These are phyloP conservation scores for Ophiocytium majus DNA, from an alignment of 352 stramenopile species.

Conservation along the genomic window DNA sequence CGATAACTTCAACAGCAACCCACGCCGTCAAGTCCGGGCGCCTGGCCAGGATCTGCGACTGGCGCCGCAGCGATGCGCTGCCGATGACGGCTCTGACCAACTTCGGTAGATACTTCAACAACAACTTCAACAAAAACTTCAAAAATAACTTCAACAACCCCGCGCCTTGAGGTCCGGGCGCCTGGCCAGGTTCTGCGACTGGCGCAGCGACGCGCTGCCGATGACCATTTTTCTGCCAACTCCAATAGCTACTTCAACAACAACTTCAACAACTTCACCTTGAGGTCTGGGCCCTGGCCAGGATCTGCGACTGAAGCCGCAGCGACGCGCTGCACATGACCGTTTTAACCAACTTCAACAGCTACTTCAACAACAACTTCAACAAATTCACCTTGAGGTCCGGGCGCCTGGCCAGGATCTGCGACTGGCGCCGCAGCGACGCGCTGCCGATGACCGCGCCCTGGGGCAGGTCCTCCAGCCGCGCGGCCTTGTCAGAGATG, in stretches of 20 bases:
- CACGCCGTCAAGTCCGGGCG: neutral
- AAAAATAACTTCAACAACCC: too few relatives aligned
- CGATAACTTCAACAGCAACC: too few relatives aligned
- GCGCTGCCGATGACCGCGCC: slow-evolving; percentile 76
- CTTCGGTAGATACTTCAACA: neutral
- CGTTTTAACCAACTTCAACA: neutral
- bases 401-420: slow-evolving; percentile 76
- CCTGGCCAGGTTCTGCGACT: slow-evolving; percentile 76
- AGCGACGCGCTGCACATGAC: neutral
- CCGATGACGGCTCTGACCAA: neutral
- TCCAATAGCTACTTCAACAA: too few relatives aligned
- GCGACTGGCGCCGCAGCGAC: slow-evolving; percentile 75
- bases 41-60: neutral
- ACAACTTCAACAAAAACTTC: too few relatives aligned
- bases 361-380: neutral
- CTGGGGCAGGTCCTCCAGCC: slow-evolving; percentile 66
- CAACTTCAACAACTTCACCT: too few relatives aligned
- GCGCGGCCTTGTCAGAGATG: slow-evolving; percentile 71
- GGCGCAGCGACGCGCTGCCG: slow-evolving; percentile 74
- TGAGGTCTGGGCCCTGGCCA: neutral
- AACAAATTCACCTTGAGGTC: slow-evolving; percentile 66
- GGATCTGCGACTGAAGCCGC: neutral
- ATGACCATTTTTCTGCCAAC: too few relatives aligned
- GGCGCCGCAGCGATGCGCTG: neutral
- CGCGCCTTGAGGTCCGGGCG: slow-evolving; percentile 77